A percentile compares a stretch with the other conserved stretches of the same genome.
Conservation (phyloP, 345 rosid species). For the Lumnitzera racemosa region DNA sequence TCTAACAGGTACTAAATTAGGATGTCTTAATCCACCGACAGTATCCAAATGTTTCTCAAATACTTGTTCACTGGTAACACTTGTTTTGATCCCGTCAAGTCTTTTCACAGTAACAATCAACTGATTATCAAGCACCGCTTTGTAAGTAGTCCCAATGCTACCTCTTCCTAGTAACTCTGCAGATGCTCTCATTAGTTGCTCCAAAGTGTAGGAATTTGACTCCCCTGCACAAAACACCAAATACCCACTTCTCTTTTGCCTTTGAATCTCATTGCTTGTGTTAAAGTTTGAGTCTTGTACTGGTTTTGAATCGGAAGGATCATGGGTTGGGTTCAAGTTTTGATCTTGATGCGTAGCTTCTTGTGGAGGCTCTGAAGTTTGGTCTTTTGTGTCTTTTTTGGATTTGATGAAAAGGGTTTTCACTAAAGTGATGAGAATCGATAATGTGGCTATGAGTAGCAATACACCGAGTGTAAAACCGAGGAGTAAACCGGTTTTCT, state of each 20-base stretch:
- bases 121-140: slow-evolving; percentile 73
- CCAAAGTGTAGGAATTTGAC: slow-evolving; percentile 45
- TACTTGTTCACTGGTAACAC: slow-evolving; percentile 49
- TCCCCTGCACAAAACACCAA: slow-evolving; percentile 50
- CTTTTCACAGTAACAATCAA: slow-evolving; percentile 81
- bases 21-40: slow-evolving; percentile 61
- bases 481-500: slow-evolving; percentile 27
- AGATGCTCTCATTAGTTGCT: slow-evolving; percentile 87
- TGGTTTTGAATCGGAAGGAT: not conserved
- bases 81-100: slow-evolving; percentile 65
- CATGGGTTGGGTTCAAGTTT: not conserved
- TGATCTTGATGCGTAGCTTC: not conserved
- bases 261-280: not conserved
- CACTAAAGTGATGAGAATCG: slow-evolving; percentile 33
- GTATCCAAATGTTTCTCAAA: slow-evolving; percentile 74
- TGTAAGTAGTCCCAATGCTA: slow-evolving; percentile 67
- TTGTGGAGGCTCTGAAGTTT: slow-evolving; percentile 2
- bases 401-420: slow-evolving; percentile 21
- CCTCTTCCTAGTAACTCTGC: slow-evolving; percentile 96
- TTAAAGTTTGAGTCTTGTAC: not conserved
- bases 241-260: slow-evolving; percentile 36
- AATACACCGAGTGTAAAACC: slow-evolving; percentile 47
- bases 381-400: slow-evolving; percentile 4
- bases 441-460: slow-evolving; percentile 30
- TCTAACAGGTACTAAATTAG: slow-evolving; percentile 62